phyloP scores from a whole-genome alignment of 2,329 filamentous ascomycete species.

The Botrytis cinerea region DNA sequence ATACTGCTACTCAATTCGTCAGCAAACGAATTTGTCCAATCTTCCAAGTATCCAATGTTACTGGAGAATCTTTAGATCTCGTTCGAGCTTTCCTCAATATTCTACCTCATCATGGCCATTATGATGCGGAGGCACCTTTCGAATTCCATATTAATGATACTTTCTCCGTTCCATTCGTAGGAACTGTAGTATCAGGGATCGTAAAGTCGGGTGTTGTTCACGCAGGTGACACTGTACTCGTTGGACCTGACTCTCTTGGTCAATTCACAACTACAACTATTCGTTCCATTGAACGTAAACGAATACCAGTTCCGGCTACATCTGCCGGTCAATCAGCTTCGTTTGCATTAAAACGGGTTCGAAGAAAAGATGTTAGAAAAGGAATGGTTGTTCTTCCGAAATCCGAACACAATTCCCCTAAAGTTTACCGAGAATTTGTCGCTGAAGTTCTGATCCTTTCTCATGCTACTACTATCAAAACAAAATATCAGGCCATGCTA shows the following conservation, averaged over 20 bases:
- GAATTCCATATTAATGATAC: constrained; percentile 97
- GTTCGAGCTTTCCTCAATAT: constrained; percentile 95
- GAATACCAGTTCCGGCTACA: constrained; percentile 83
- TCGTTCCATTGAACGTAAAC: constrained; percentile 91
- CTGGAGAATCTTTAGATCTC: constrained; percentile 84
- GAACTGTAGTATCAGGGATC: constrained; percentile 93
- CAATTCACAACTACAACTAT: constrained; percentile 87
- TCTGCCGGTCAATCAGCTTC: constrained; percentile 91
- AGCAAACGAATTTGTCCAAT: constrained; percentile 94
- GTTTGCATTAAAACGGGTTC: constrained; percentile 84
- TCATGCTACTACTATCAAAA: constrained; percentile 95
- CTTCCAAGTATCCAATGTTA: constrained; percentile 98
- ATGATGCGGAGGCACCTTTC: constrained; percentile 83
- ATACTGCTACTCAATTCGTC: constrained; percentile 94
- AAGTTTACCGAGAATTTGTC: constrained; percentile 74
- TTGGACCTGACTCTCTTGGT: constrained; percentile 88
- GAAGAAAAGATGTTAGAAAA: constrained; percentile 91
- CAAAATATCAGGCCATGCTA: constrained; percentile 96
- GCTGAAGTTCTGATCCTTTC: constrained; percentile 93
- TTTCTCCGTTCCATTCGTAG: constrained; percentile 95
- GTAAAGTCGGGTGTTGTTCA: constrained; percentile 87
- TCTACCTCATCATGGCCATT: constrained; percentile 89
- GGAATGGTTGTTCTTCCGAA: constrained; percentile 96
- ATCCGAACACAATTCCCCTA: constrained; percentile 68
- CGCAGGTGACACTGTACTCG: constrained; percentile 82